Percentiles rank a stretch among this genome's conserved stretches.
phyloP scores from a whole-genome alignment of 2,329 filamentous ascomycete species.

The Ambrosiella cleistominuta region DNA sequence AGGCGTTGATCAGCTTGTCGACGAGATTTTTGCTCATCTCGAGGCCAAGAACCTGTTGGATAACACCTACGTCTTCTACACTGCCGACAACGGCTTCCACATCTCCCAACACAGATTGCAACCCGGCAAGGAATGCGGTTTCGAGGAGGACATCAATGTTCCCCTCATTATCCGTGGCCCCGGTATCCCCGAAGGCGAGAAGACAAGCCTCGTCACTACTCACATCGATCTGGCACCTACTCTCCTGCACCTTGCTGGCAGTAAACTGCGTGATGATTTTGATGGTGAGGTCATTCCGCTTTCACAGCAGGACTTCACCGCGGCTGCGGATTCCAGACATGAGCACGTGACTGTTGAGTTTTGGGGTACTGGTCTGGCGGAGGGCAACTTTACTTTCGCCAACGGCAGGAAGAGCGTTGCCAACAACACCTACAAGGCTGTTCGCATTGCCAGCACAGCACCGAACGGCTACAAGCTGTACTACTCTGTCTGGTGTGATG shows the following conservation, averaged over 20 bases:
- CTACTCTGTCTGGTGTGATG: constrained; percentile 39
- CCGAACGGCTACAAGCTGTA: constrained; percentile 30
- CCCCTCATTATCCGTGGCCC: constrained; percentile 34
- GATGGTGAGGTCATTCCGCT: constrained; percentile 32
- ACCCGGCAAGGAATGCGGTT: constrained; percentile 34
- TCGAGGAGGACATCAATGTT: constrained; percentile 34
- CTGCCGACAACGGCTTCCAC: constrained; percentile 35
- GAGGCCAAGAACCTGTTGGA: constrained; percentile 20
- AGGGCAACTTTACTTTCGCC: constrained; percentile 16
- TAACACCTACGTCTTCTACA: constrained; percentile 34
- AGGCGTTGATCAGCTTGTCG: constrained; percentile 29
- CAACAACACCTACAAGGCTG: constrained; percentile 37
- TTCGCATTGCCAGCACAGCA: constrained; percentile 26
- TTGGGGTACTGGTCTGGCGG: constrained; percentile 27
- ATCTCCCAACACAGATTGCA: constrained; percentile 34
- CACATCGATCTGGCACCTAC: constrained; percentile 40
- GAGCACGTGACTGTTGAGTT: constrained; percentile 37
- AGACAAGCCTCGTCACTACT: constrained; percentile 25
- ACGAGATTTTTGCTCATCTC: constrained; percentile 21
- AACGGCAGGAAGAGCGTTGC: not conserved
- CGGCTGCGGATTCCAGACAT: constrained; percentile 16
- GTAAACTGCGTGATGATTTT: constrained; percentile 27
- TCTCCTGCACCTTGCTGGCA: constrained; percentile 25
- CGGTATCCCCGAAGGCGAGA: constrained; percentile 23
- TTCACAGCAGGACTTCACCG: constrained; percentile 13